Base-by-base conservation (phyloP, 1,284 basidiomycete genomes). In the Albatrellus sp. region DNA sequence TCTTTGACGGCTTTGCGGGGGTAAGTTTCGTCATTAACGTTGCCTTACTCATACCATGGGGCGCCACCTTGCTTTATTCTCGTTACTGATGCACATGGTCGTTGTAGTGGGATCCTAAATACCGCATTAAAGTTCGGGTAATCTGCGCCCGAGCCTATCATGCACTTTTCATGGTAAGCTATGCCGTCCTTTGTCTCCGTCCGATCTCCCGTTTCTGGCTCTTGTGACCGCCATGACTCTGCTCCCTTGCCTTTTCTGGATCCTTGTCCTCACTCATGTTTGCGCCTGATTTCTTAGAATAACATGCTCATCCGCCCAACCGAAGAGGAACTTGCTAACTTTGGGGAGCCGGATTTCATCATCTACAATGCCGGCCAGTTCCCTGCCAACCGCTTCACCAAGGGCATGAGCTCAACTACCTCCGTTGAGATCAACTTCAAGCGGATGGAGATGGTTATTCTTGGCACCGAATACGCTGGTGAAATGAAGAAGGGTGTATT, bases 401-500 rank as follows among this genome's bases (percentile, higher is more conserved):
- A 97, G 68, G 94, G 94, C 66, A 98, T 98, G 94, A 96, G 91
- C 51, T 97, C 92, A 31, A 89, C 93, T 38, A 98, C 94, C 24
- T 97, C 93, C 16, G 94, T 99, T 46, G 96, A 98, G 72, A 90
- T 99, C 74, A 99, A 99, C 81, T 98, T 99, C 70, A 97, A 97
- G 77, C 90, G 96, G 47, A 97, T 93, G 88, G 96, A 99, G 70
- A 99, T 99, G 94, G 93, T 99, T 61, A 98, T 99, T 61, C 89
- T 99, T 58, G 94, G 96, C 51, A 98, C 96, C 46, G 94, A 98
- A 65, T 98, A 98, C 65, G 96, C 96, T 43, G 96, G 96, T 52
- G 96, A 99, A 73, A 99, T 98, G 96, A 99, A 99, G 76, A 98
- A 98, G 81, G 96, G 96, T 65, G 90, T 99, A 64, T 98, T 99